Base-by-base conservation (phyloP, 1,284 basidiomycete species). In the Retiboletus flavoniger region DNA sequence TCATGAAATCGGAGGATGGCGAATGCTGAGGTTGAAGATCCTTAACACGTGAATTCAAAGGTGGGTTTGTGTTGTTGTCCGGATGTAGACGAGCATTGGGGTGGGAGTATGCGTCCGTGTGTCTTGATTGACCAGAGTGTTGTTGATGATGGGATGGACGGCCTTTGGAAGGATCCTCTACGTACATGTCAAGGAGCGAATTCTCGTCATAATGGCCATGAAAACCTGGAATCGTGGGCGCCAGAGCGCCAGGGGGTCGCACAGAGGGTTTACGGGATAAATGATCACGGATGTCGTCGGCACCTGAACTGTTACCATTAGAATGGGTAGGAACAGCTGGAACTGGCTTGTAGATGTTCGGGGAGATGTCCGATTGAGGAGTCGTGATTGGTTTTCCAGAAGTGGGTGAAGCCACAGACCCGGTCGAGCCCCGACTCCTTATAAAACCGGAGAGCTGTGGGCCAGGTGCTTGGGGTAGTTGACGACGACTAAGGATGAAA, bases 161-260 rank as follows among this genome's bases (percentile, higher is more conserved):
- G 17, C 3, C 53, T 45, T 43, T 61, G n/a, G 46, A 31, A 32
- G 40, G 26, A 0, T 65, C 68, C 1, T 61, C 70, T 21, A 64
- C 7, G 19, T 71, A 71, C 53, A 60, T 53, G 16, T 72, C 67
- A 34, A 64, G 26, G 21, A 67, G 42, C 3, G 57, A 59, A 17
- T 47, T 53, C 9, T 72, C 69, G 26, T 72, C 69, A 42, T 52
- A 69, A 34, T 55, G 51, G 26, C 50, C 47, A 16, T 41, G 54
- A 46, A 57, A 63, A 10, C 74, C 71, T 3, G 74, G 73, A 29
- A 64, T 65, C 19, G 61, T 63, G 0, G 72, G 73, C 4, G 72
- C 53, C n/a, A 61, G 56, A 34, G 74, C 68, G 31, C 74, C 73
- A 32, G 69, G 58, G 16, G 72, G 74, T 46, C 74, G 67, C 16